Percentiles rank a stretch among this genome's conserved stretches.
Conservation (phyloP, 78 protist genomes). For the Thecamonas trahens region DNA sequence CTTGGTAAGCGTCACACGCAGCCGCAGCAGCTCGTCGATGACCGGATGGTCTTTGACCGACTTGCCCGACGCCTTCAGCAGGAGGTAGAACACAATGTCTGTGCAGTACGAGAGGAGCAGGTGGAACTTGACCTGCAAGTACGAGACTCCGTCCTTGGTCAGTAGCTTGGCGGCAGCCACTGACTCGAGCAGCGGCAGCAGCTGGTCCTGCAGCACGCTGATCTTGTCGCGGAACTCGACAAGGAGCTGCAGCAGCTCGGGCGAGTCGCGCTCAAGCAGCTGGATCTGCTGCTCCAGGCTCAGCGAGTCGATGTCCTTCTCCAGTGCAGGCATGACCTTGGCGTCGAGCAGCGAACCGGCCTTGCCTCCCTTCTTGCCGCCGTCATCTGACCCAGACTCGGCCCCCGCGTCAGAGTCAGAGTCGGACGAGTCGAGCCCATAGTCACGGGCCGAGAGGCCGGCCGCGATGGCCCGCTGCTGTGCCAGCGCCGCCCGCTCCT, state of each 20-base stretch:
- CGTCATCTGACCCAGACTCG: background rate
- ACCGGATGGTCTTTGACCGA: constrained; percentile 80
- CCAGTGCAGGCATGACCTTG: background rate
- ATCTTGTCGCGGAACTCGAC: constrained; percentile 19
- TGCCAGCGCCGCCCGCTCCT: constrained; percentile 13
- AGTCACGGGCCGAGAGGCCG: constrained; percentile 3
- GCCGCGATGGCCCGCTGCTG: constrained; percentile 8
- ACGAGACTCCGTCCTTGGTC: constrained; percentile 46
- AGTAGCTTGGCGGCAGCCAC: constrained; percentile 29
- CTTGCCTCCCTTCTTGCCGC: background rate
- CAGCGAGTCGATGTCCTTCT: background rate
- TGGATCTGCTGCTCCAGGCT: constrained; percentile 1
- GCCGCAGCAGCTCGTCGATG: constrained; percentile 54
- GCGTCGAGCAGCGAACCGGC: background rate
- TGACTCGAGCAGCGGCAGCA: constrained; percentile 30
- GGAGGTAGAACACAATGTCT: constrained; percentile 66
- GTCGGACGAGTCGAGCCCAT: background rate
- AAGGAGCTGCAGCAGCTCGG: constrained; percentile 21
- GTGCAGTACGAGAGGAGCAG: constrained; percentile 74
- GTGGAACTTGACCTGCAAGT: constrained; percentile 53
- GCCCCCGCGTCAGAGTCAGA: background rate
- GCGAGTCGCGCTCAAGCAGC: background rate
- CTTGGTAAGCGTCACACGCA: constrained; percentile 62
- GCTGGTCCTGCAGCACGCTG: constrained; percentile 14
- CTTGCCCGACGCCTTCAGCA: constrained; percentile 65